phyloP scores from a whole-genome alignment of 257 asterid genomes.

The Osmanthus fragrans region DNA sequence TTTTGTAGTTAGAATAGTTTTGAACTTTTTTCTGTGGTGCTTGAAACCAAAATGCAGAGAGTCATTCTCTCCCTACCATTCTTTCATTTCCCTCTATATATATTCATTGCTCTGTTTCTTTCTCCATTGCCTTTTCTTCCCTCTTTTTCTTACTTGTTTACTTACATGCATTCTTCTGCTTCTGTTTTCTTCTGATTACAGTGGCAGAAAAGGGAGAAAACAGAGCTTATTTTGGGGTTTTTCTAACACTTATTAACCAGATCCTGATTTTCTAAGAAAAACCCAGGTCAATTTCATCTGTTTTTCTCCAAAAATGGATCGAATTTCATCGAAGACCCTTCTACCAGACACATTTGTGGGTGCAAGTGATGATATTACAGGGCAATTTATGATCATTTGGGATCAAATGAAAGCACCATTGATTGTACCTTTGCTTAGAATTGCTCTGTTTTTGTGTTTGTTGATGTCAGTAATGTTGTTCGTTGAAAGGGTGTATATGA shows the following conservation, averaged over 20 bases:
- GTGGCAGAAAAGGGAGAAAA: neutral
- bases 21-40: neutral
- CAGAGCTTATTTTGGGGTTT: neutral
- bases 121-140: neutral
- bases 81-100: neutral
- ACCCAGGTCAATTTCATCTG: neutral
- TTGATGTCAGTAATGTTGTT: slow-evolving; percentile 54
- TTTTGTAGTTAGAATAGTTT: neutral
- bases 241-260: neutral
- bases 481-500: slow-evolving; percentile 60
- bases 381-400: slow-evolving; percentile 38
- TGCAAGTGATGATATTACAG: slow-evolving; percentile 25
- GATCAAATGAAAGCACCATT: slow-evolving; percentile 23
- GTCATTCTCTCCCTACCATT: neutral
- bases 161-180: neutral
- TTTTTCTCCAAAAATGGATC: neutral
- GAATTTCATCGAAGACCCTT: neutral
- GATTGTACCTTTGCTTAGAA: slow-evolving; percentile 47
- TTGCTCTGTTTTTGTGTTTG: slow-evolving; percentile 43
- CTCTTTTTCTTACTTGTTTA: neutral
- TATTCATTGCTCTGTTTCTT: neutral
- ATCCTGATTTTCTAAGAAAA: neutral
- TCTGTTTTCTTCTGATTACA: slow-evolving; percentile 1
- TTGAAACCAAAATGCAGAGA: neutral
- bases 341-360: slow-evolving; percentile 3